phyloP scores from a whole-genome alignment of 768 basidiomycete species.

The Boletus bicolor region DNA sequence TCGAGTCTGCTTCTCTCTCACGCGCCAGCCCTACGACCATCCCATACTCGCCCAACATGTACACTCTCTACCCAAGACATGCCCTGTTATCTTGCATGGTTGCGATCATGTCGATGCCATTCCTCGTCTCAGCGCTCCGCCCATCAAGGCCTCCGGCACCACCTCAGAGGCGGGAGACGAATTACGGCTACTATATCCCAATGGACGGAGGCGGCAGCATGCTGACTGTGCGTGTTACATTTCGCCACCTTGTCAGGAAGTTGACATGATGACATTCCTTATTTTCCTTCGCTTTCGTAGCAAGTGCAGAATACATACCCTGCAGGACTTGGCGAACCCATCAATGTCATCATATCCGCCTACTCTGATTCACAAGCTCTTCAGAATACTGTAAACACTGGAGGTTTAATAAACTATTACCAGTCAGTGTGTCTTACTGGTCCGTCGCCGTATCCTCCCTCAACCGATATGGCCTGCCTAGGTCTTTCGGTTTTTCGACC shows the following conservation, averaged over 20 bases:
- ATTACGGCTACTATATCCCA: slow-evolving; percentile 60
- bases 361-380: slow-evolving; percentile 71
- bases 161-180: slow-evolving; percentile 22
- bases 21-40: not conserved
- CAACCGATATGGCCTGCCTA: not conserved
- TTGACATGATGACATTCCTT: not conserved
- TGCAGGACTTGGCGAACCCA: slow-evolving; percentile 76
- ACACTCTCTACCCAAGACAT: not conserved
- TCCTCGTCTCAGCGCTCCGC: slow-evolving; percentile 10
- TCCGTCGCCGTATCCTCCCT: not conserved
- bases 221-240: slow-evolving; percentile 55
- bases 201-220: slow-evolving; percentile 55
- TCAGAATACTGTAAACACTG: slow-evolving; percentile 52
- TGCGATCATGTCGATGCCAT: slow-evolving; percentile 6
- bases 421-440: slow-evolving; percentile 46
- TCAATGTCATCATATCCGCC: slow-evolving; percentile 79
- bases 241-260: not conserved
- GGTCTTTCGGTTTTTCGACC: slow-evolving; percentile 66
- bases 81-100: slow-evolving; percentile 5
- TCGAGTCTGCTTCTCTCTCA: not conserved
- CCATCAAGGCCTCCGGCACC: slow-evolving; percentile 1
- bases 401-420: slow-evolving; percentile 81
- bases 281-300: slow-evolving; percentile 31
- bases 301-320: slow-evolving; percentile 58
- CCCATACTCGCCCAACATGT: slow-evolving; percentile 1